These are phyloP conservation scores for Rosa multiflora DNA, from an alignment of 306 rosid species.

Conservation along the genomic window DNA sequence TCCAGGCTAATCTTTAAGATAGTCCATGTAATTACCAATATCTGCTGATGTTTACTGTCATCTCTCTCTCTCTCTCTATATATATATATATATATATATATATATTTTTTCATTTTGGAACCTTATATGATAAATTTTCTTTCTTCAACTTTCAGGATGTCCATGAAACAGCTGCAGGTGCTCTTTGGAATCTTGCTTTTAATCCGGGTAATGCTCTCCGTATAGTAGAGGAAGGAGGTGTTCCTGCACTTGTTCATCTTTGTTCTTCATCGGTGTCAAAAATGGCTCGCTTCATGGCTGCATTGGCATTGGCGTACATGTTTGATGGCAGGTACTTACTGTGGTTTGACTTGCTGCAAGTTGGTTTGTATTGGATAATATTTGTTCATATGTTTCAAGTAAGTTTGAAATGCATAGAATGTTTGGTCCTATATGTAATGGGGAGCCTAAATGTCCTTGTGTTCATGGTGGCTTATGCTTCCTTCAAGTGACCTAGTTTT, in stretches of 20 bases:
- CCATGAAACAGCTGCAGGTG: constrained; percentile 99
- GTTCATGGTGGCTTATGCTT: background rate
- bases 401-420: background rate
- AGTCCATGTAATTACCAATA: background rate
- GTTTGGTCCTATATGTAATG: background rate
- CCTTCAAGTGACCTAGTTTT: background rate
- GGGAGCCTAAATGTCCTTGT: background rate
- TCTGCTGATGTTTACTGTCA: constrained; percentile 8
- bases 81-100: no score
- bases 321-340: constrained; percentile 89
- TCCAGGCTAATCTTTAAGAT: background rate
- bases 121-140: constrained; percentile 20
- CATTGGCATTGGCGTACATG: constrained; percentile 98
- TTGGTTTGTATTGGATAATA: background rate
- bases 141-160: constrained; percentile 79
- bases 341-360: constrained; percentile 7
- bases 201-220: constrained; percentile 96
- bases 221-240: constrained; percentile 99
- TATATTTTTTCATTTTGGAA: constrained; percentile 13
- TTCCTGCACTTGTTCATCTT: constrained; percentile 88
- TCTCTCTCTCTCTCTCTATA: background rate
- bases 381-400: constrained; percentile 10
- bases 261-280: constrained; percentile 91
- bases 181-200: constrained; percentile 99
- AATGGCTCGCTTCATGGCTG: constrained; percentile 99